phyloP scores from a whole-genome alignment of 352 stramenopile genomes.

The Aphanomyces astaci region DNA sequence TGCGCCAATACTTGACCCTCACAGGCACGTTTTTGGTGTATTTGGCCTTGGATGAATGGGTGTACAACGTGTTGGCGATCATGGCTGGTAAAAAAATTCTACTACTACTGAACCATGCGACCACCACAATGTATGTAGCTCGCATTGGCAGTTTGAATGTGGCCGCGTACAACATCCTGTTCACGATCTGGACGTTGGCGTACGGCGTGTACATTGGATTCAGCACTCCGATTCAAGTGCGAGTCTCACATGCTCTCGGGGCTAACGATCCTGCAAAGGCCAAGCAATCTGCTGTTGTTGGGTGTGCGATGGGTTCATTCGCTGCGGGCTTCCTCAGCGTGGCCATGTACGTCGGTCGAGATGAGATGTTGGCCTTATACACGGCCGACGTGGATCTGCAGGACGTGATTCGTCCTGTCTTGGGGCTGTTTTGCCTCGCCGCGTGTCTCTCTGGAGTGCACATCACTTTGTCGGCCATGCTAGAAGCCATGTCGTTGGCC shows the following conservation, averaged over 20 bases:
- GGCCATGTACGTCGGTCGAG: slow-evolving; percentile 29
- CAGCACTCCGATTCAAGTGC: slow-evolving; percentile 70
- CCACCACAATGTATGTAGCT: too few species aligned
- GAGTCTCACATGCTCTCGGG: slow-evolving; percentile 58
- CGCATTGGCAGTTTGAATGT: slow-evolving; percentile 40
- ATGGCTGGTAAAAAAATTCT: slow-evolving; percentile 36
- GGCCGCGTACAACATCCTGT: slow-evolving; percentile 74
- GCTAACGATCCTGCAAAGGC: slow-evolving; percentile 48
- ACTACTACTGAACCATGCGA: not conserved
- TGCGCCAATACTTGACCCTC: slow-evolving; percentile 49
- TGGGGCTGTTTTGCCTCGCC: slow-evolving; percentile 59
- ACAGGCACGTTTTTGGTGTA: slow-evolving; percentile 70
- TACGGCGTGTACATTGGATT: slow-evolving; percentile 77
- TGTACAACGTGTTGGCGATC: slow-evolving; percentile 67
- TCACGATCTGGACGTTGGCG: slow-evolving; percentile 71
- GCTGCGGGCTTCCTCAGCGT: slow-evolving; percentile 43
- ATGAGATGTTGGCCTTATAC: slow-evolving; percentile 33
- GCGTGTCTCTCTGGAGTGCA: slow-evolving; percentile 67
- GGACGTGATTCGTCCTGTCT: slow-evolving; percentile 37
- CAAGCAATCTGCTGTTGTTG: slow-evolving; percentile 47
- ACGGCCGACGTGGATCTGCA: slow-evolving; percentile 46
- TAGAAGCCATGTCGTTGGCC: slow-evolving; percentile 71
- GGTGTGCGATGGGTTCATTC: slow-evolving; percentile 50
- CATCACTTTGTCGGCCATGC: slow-evolving; percentile 63
- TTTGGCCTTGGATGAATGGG: slow-evolving; percentile 65